phyloP scores from a whole-genome alignment of 495 filamentous ascomycete genomes.

The Hypomontagnella monticulosa region DNA sequence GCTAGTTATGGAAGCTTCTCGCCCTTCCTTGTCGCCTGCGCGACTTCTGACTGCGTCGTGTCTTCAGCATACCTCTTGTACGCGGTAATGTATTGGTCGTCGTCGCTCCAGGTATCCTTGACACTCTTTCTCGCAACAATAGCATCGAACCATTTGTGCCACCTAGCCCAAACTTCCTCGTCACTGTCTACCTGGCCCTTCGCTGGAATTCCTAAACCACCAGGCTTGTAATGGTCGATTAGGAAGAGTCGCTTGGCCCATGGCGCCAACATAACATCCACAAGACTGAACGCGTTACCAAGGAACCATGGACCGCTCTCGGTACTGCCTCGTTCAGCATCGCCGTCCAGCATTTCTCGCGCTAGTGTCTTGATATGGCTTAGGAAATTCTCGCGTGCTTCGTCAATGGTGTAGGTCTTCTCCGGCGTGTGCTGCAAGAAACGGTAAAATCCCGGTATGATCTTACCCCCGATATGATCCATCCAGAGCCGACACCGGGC shows the following conservation, averaged over 20 bases:
- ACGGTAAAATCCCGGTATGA: slow-evolving; percentile 71
- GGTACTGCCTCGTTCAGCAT: slow-evolving; percentile 38
- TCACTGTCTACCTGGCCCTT: slow-evolving; percentile 44
- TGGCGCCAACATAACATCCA: slow-evolving; percentile 72
- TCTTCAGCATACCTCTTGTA: slow-evolving; percentile 78
- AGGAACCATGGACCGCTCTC: slow-evolving; percentile 69
- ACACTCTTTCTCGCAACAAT: slow-evolving; percentile 66
- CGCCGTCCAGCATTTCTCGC: slow-evolving; percentile 59
- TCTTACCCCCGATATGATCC: slow-evolving; percentile 69
- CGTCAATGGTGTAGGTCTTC: slow-evolving; percentile 55
- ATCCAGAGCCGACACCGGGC: slow-evolving; percentile 73
- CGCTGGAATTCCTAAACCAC: slow-evolving; percentile 65
- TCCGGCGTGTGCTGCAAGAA: slow-evolving; percentile 70
- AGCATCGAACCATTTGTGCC: slow-evolving; percentile 68
- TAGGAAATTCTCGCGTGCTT: slow-evolving; percentile 60
- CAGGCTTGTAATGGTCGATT: slow-evolving; percentile 74
- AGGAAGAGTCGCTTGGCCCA: slow-evolving; percentile 75
- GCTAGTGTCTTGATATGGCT: slow-evolving; percentile 63
- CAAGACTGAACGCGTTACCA: slow-evolving; percentile 62
- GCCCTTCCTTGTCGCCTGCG: slow-evolving; percentile 71
- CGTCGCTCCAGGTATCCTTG: slow-evolving; percentile 68
- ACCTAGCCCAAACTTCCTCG: slow-evolving; percentile 67
- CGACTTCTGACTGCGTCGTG: slow-evolving; percentile 74
- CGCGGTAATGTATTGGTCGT: slow-evolving; percentile 67
- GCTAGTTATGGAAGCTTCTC: slow-evolving; percentile 64